Conservation (phyloP, 1,284 basidiomycete genomes). For the Bjerkandera adusta region DNA sequence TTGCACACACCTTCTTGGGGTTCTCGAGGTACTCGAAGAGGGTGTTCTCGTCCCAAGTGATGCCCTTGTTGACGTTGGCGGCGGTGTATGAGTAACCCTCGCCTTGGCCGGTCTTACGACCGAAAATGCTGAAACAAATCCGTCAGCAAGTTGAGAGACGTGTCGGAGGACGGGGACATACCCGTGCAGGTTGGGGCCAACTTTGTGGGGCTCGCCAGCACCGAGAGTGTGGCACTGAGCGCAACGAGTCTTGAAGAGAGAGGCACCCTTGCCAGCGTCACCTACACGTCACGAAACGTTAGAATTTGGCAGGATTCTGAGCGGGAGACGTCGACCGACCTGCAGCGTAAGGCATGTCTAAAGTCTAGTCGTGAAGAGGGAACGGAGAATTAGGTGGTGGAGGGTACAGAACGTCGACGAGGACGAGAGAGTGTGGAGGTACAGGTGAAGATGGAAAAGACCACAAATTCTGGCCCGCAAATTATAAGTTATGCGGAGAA, state of each 20-base stretch:
- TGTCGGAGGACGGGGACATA: slow-evolving; percentile 35
- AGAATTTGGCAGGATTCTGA: neutral
- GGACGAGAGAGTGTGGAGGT: slow-evolving; percentile 18
- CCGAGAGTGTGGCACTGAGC: slow-evolving; percentile 96
- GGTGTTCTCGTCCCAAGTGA: slow-evolving; percentile 85
- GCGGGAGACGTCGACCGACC: slow-evolving; percentile 25
- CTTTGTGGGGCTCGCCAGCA: slow-evolving; percentile 82
- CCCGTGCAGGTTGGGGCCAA: slow-evolving; percentile 96
- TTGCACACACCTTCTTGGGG: slow-evolving; percentile 82
- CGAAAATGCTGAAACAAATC: slow-evolving; percentile 54
- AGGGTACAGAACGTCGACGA: slow-evolving; percentile 16
- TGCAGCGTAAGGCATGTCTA: slow-evolving; percentile 35
- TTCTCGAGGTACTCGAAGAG: slow-evolving; percentile 94
- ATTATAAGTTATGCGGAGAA: slow-evolving; percentile 25
- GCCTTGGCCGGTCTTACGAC: slow-evolving; percentile 88
- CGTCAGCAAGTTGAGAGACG: slow-evolving; percentile 11
- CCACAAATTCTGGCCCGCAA: slow-evolving; percentile 21
- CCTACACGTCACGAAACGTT: slow-evolving; percentile 45
- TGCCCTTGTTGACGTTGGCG: slow-evolving; percentile 95
- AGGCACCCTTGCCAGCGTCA: slow-evolving; percentile 86
- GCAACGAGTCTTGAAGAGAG: slow-evolving; percentile 95
- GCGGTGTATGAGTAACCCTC: slow-evolving; percentile 91
- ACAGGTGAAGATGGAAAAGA: slow-evolving; percentile 16
- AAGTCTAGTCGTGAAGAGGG: slow-evolving; percentile 24
- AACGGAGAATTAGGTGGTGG: slow-evolving; percentile 20